These are phyloP conservation scores for Erodium texanum DNA, from an alignment of 441 rosid species.

Conservation along the genomic window DNA sequence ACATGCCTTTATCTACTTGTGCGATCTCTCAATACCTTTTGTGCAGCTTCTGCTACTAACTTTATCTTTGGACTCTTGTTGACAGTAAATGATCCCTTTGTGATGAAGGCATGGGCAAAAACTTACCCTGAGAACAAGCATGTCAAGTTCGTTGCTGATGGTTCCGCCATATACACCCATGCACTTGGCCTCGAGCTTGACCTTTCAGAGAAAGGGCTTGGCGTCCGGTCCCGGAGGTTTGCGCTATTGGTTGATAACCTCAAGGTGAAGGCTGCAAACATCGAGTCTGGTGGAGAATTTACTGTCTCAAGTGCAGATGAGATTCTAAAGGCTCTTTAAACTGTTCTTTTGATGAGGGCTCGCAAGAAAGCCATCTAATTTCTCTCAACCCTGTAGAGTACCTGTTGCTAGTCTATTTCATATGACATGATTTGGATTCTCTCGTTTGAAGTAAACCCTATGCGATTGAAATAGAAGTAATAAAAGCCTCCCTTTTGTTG, in stretches of 20 bases:
- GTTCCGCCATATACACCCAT: slow-evolving; percentile 68
- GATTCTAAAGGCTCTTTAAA: slow-evolving; percentile 61
- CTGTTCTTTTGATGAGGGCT: too few relatives aligned
- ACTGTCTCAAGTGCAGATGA: slow-evolving; percentile 81
- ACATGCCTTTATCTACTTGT: too few relatives aligned
- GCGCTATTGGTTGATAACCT: slow-evolving; percentile 78
- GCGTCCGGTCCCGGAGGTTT: slow-evolving; percentile 72
- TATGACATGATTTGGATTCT: too few relatives aligned
- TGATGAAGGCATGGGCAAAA: slow-evolving; percentile 95
- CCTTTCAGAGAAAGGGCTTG: slow-evolving; percentile 73
- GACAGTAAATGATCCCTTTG: slow-evolving; percentile 85
- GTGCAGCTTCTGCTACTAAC: neutral
- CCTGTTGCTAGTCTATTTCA: too few relatives aligned
- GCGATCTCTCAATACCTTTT: too few relatives aligned
- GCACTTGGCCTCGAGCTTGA: slow-evolving; percentile 92
- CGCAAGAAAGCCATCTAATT: too few relatives aligned
- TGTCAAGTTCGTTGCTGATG: slow-evolving; percentile 82
- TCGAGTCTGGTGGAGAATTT: slow-evolving; percentile 82
- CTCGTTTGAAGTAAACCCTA: too few relatives aligned
- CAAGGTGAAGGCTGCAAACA: slow-evolving; percentile 75
- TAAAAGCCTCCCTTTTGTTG: too few relatives aligned
- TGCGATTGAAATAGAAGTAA: too few relatives aligned
- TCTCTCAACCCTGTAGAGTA: too few relatives aligned
- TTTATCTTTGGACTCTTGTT: neutral
- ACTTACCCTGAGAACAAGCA: slow-evolving; percentile 84